Evolutionary conservation across 192 early-diverging fungal genomes (phyloP).

Genomic region (Funneliformis mosseae): DNA sequence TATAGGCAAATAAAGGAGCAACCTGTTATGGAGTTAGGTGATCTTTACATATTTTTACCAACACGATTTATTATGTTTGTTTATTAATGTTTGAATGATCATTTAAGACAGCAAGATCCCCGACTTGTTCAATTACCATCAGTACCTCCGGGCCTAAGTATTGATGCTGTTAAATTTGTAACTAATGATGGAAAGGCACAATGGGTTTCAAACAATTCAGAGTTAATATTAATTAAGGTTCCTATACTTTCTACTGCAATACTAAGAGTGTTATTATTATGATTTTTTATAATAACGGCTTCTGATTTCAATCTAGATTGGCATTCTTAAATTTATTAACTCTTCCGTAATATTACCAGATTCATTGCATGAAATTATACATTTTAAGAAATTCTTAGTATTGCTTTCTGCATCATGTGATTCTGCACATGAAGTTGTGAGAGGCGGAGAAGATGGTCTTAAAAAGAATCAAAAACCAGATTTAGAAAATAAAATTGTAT

Average conservation of each 20-base stretch:
- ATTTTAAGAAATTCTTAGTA: conserved; percentile 62
- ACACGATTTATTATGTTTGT: not conserved
- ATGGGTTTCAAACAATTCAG: conserved; percentile 53
- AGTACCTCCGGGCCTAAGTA: conserved; percentile 53
- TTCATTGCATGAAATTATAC: conserved; percentile 40
- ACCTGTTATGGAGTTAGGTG: not conserved
- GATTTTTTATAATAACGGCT: not conserved
- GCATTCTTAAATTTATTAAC: conserved; percentile 49
- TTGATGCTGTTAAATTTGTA: conserved; percentile 53
- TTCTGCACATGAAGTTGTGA: conserved; percentile 66
- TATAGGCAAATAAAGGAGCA: conserved; percentile 42
- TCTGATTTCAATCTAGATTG: conserved; percentile 36
- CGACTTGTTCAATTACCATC: conserved; percentile 13
- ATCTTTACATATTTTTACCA: not conserved
- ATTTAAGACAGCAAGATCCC: conserved; percentile 1
- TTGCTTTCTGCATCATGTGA: conserved; percentile 68
- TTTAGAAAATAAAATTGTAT: conserved; percentile 65
- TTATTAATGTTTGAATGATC: not conserved
- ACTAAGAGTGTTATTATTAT: not conserved
- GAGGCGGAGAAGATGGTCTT: conserved; percentile 78
- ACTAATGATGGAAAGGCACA: conserved; percentile 75
- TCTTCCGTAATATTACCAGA: conserved; percentile 47
- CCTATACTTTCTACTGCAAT: not conserved
- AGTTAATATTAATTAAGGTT: conserved; percentile 45
- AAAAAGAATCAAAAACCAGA: conserved; percentile 70